phyloP scores from a whole-genome alignment of 2,329 filamentous ascomycete species.

The Ascochyta pisi region DNA sequence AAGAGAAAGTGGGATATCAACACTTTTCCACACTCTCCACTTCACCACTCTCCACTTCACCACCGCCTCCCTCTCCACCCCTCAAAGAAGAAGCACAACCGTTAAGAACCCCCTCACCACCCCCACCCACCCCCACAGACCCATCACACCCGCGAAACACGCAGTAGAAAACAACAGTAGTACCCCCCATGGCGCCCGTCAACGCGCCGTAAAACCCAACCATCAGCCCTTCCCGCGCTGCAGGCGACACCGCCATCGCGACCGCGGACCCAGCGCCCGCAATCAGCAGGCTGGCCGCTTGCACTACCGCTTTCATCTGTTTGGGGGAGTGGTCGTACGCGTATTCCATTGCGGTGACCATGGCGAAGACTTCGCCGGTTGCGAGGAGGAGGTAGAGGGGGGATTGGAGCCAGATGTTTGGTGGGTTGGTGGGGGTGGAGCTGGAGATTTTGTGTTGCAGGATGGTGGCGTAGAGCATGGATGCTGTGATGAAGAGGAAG shows the following conservation, averaged over 20 bases:
- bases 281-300: constrained; percentile 44
- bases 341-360: constrained; percentile 54
- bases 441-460: constrained; percentile 45
- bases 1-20: too few species aligned
- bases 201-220: constrained; percentile 37
- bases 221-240: constrained; percentile 40
- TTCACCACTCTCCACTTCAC: too few species aligned
- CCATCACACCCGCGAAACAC: constrained; percentile 34
- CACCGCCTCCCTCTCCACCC: not conserved
- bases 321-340: constrained; percentile 53
- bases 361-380: constrained; percentile 53
- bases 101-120: not conserved
- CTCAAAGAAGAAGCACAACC: too few species aligned
- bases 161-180: constrained; percentile 33
- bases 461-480: constrained; percentile 41
- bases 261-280: constrained; percentile 41
- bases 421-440: constrained; percentile 17
- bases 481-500: constrained; percentile 38
- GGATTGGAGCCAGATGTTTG: constrained; percentile 50
- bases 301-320: constrained; percentile 50
- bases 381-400: constrained; percentile 52
- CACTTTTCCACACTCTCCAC: too few species aligned
- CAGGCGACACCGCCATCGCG: constrained; percentile 42
- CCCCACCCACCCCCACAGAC: not conserved
- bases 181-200: constrained; percentile 30